Conservation (phyloP, 352 stramenopile genomes). For the Pythium dissotocum region DNA sequence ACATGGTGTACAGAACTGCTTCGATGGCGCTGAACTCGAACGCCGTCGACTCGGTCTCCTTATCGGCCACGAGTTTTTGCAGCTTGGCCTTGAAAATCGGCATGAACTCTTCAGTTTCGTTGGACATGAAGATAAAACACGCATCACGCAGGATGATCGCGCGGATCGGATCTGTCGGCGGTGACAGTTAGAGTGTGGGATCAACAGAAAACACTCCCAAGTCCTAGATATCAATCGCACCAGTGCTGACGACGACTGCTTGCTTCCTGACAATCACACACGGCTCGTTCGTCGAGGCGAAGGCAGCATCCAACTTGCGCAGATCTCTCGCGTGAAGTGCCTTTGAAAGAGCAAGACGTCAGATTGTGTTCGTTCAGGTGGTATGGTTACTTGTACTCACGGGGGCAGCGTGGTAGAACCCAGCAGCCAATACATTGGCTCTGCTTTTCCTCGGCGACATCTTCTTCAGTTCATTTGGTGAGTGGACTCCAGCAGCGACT, state of each 20-base stretch:
- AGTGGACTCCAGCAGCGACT: not conserved
- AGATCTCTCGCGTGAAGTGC: constrained; percentile 69
- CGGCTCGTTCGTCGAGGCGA: constrained; percentile 71
- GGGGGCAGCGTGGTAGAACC: not conserved
- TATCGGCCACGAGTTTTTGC: constrained; percentile 35
- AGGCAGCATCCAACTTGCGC: constrained; percentile 70
- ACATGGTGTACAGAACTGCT: constrained; percentile 53
- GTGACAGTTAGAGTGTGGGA: no score
- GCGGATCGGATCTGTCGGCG: constrained; percentile 57
- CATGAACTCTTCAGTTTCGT: constrained; percentile 26
- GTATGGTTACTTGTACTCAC: not conserved
- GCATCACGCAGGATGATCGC: constrained; percentile 67
- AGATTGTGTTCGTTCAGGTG: not conserved
- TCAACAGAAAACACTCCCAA: no score
- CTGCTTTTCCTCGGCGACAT: not conserved
- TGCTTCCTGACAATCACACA: constrained; percentile 77
- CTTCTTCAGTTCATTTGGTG: not conserved
- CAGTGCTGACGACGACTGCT: constrained; percentile 76
- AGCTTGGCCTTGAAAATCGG: constrained; percentile 38
- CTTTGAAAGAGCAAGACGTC: not conserved
- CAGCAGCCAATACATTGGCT: not conserved
- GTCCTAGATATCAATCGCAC: no score
- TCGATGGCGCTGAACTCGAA: constrained; percentile 67
- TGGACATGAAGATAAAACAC: constrained; percentile 21
- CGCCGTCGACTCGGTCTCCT: constrained; percentile 30